phyloP scores from a whole-genome alignment of 495 filamentous ascomycete genomes.

The Hapsidospora chrysogenum region DNA sequence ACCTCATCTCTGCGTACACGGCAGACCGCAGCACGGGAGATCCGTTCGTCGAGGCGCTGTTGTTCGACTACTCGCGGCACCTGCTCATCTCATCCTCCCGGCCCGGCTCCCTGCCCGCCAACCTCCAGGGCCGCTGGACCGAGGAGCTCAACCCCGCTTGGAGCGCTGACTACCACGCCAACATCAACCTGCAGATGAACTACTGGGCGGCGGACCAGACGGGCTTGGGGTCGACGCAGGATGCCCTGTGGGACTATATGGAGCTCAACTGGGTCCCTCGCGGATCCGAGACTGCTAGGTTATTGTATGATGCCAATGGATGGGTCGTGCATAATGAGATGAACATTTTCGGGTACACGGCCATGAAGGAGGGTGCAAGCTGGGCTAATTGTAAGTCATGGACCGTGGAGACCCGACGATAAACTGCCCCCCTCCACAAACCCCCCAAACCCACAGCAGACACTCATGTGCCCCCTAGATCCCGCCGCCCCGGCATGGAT shows the following conservation, averaged over 20 bases:
- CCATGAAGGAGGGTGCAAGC: conserved; percentile 3
- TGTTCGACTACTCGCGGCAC: conserved; percentile 29
- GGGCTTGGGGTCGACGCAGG: conserved; percentile 3
- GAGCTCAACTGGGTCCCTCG: conserved; percentile 33
- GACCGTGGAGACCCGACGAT: too few relatives aligned
- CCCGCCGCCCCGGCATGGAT: too few relatives aligned
- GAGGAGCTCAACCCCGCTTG: conserved; percentile 15
- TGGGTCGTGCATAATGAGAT: conserved; percentile 18
- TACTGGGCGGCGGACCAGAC: conserved; percentile 4
- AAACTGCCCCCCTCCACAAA: too few relatives aligned
- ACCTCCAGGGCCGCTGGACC: conserved; percentile 4
- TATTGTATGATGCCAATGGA: conserved; percentile 28
- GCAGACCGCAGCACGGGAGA: conserved; percentile 15
- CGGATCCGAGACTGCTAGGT: conserved; percentile 27
- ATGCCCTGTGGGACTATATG: conserved; percentile 28
- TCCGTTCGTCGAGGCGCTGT: conserved; percentile 24
- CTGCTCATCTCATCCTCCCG: conserved; percentile 27
- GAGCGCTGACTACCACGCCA: conserved; percentile 30
- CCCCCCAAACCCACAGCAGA: too few relatives aligned
- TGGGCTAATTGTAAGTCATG: not conserved
- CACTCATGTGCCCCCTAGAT: too few relatives aligned
- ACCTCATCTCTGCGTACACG: conserved; percentile 12
- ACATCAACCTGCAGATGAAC: conserved; percentile 38
- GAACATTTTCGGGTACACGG: conserved; percentile 31
- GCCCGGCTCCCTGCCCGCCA: conserved; percentile 13